Evolutionary conservation across 164 flowering plant genomes (phyloP).

Genomic region (Kalanchoe fedtschenkoi): DNA sequence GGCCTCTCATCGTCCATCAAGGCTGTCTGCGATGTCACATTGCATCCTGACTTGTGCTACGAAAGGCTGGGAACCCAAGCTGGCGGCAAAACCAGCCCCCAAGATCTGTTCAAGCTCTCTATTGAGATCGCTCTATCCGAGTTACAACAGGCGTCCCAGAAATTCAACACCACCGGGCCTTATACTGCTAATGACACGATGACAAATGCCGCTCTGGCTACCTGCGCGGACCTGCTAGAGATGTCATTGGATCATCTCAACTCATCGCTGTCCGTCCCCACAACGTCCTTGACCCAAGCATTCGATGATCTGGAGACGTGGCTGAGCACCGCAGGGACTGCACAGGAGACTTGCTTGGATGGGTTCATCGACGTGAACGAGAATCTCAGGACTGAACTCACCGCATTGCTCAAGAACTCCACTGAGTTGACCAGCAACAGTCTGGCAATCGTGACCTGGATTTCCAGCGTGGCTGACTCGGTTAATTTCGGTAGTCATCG

Average conservation of each 20-base stretch:
- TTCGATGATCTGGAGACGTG: conserved; percentile 48
- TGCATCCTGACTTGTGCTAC: conserved; percentile 43
- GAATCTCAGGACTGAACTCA: not conserved
- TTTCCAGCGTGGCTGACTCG: conserved; percentile 15
- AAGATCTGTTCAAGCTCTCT: conserved; percentile 36
- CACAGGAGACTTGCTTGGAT: conserved; percentile 60
- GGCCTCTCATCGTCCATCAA: conserved; percentile 27
- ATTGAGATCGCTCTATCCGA: conserved; percentile 33
- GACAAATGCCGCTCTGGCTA: conserved; percentile 21
- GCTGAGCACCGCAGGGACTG: conserved; percentile 59
- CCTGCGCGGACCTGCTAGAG: conserved; percentile 32
- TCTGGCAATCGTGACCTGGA: conserved; percentile 37
- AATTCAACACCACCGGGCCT: conserved; percentile 8
- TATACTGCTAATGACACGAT: conserved; percentile 7
- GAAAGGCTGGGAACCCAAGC: conserved; percentile 11
- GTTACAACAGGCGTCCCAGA: conserved; percentile 19
- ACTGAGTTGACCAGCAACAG: conserved; percentile 50
- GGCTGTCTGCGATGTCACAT: conserved; percentile 43
- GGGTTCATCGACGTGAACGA: conserved; percentile 22
- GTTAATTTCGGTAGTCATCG: conserved; percentile 23
- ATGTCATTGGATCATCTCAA: conserved; percentile 47
- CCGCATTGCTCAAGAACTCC: conserved; percentile 24
- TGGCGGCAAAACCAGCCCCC: conserved; percentile 19
- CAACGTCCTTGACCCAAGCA: conserved; percentile 6
- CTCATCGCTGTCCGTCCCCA: conserved; percentile 14